Evolutionary conservation across 306 rosid genomes (phyloP).

Genomic region (Canavalia ensiformis): DNA sequence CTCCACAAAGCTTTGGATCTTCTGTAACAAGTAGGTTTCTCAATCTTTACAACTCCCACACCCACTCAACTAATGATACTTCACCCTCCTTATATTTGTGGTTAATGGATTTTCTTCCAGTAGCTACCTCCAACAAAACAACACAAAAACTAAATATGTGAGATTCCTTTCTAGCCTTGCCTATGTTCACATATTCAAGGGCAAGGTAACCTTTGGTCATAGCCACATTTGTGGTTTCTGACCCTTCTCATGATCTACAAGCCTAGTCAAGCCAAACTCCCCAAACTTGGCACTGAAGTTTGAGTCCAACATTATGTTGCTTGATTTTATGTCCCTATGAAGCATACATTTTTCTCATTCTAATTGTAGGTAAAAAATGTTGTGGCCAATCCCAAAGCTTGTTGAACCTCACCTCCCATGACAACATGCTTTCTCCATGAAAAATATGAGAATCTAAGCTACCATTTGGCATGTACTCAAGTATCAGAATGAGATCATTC

Average conservation of each 20-base stretch:
- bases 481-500: conserved; percentile 44
- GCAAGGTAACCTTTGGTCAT: conserved; percentile 58
- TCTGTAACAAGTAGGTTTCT: conserved; percentile 36
- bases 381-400: conserved; percentile 53
- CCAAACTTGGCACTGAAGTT: conserved; percentile 56
- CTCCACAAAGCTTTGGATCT: conserved; percentile 43
- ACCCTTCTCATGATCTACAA: conserved; percentile 51
- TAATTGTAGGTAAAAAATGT: conserved; percentile 56
- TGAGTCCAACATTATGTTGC: conserved; percentile 66
- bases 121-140: conserved; percentile 47
- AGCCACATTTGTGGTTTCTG: conserved; percentile 49
- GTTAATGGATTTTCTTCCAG: conserved; percentile 49
- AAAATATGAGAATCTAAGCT: conserved; percentile 56
- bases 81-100: conserved; percentile 4
- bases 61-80: conserved; percentile 50
- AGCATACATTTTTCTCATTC: conserved; percentile 59
- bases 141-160: conserved; percentile 57
- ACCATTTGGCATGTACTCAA: conserved; percentile 59
- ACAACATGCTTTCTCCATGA: conserved; percentile 21
- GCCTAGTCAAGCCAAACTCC: conserved; percentile 62
- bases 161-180: conserved; percentile 49
- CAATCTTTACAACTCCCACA: conserved; percentile 54
- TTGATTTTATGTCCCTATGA: conserved; percentile 60
- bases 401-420: conserved; percentile 46
- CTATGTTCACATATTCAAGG: conserved; percentile 43